These are phyloP conservation scores for Boletus huronensis DNA, from an alignment of 768 basidiomycete genomes.

Conservation along the genomic window DNA sequence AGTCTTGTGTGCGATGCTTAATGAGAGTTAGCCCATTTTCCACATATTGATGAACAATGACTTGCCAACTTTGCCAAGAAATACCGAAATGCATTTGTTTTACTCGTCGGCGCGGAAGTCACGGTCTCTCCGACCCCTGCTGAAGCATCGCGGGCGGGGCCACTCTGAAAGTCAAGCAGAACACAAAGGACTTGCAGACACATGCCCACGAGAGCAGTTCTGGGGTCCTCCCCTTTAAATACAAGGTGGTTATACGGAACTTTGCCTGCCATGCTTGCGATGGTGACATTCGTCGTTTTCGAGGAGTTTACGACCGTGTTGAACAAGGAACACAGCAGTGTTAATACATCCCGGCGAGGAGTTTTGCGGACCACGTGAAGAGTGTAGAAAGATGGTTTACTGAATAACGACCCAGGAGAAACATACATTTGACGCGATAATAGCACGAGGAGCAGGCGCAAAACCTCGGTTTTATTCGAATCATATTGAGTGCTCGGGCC, in stretches of 20 bases:
- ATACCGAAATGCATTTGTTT: slow-evolving; percentile 87
- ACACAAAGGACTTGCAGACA: slow-evolving; percentile 77
- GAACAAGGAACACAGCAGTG: slow-evolving; percentile 86
- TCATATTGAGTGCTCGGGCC: slow-evolving; percentile 64
- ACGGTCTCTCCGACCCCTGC: slow-evolving; percentile 42
- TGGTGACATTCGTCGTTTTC: slow-evolving; percentile 45
- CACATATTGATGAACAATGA: neutral
- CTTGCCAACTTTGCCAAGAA: slow-evolving; percentile 84
- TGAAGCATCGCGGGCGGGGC: slow-evolving; percentile 56
- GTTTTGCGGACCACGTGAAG: slow-evolving; percentile 74
- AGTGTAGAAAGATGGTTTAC: slow-evolving; percentile 72
- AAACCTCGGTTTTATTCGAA: slow-evolving; percentile 81
- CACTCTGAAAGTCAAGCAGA: slow-evolving; percentile 79
- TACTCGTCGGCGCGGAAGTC: slow-evolving; percentile 49
- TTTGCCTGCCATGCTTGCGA: slow-evolving; percentile 71
- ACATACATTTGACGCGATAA: slow-evolving; percentile 90
- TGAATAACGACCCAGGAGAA: slow-evolving; percentile 63
- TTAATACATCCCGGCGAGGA: slow-evolving; percentile 80
- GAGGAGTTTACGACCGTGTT: slow-evolving; percentile 84
- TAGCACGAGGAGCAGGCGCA: slow-evolving; percentile 83
- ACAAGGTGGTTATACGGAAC: slow-evolving; percentile 89
- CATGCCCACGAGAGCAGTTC: slow-evolving; percentile 65
- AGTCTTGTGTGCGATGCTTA: slow-evolving; percentile 88
- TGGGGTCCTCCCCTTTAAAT: slow-evolving; percentile 83
- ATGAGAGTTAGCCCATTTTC: slow-evolving; percentile 9